phyloP scores from a whole-genome alignment of 176 grass and related monocot genomes.

The Oryza glumipatula region DNA sequence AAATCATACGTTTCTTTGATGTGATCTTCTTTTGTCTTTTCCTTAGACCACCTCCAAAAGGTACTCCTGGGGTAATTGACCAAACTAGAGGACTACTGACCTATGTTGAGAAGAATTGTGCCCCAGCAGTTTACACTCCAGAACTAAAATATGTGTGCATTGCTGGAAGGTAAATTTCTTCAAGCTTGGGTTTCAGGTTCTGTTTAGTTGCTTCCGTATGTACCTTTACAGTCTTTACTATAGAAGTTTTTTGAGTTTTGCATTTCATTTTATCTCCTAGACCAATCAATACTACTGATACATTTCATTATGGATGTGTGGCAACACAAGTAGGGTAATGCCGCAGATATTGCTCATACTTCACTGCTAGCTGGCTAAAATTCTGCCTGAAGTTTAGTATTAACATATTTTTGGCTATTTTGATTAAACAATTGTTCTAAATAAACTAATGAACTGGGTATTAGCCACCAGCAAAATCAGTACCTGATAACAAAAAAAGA shows the following conservation, averaged over 20 bases:
- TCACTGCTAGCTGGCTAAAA: not conserved
- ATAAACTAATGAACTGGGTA: not conserved
- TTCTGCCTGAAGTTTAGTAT: not conserved
- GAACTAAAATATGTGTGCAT: constrained; percentile 84
- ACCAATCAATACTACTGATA: not conserved
- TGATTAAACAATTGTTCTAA: not conserved
- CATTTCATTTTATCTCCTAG: not conserved
- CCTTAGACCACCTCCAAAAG: constrained; percentile 78
- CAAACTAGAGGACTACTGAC: constrained; percentile 90
- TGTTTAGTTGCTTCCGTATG: not conserved
- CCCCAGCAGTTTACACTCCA: constrained; percentile 86
- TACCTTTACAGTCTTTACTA: too few species aligned
- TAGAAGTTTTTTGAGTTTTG: not conserved
- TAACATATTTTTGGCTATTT: not conserved
- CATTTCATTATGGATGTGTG: not conserved
- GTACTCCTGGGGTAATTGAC: constrained; percentile 71
- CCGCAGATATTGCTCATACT: not conserved
- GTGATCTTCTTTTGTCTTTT: not conserved
- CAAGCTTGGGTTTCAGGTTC: constrained; percentile 12
- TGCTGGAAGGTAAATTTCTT: constrained; percentile 81
- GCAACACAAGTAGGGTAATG: not conserved
- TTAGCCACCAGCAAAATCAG: not conserved
- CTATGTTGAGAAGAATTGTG: constrained; percentile 79
- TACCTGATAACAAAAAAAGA: not conserved
- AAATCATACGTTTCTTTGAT: not conserved